Evolutionary conservation across 345 rosid genomes (phyloP), one percentile per base, ranked within the genome.

Genomic region (Laguncularia racemosa): DNA sequence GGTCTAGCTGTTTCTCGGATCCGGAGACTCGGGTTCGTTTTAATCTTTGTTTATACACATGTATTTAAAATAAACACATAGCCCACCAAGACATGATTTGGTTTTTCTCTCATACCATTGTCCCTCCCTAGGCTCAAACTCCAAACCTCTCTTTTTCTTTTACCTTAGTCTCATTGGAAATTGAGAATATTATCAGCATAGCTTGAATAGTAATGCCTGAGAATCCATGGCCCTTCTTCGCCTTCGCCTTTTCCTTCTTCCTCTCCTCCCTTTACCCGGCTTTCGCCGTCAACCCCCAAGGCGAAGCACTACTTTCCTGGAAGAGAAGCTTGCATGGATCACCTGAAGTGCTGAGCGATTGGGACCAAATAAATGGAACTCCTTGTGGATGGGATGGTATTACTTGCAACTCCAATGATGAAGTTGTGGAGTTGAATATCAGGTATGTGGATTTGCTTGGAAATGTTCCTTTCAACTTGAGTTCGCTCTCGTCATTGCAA

Each of bases 1-100:
- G 87, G 85, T 81, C 80, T 73, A 78, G 83, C 83, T 84, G 86
- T 78, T 77, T 79, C 91, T 84, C 77, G 87, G 91, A 84, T 84
- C 91, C 87, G 71, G 82, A 75, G 88, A 80, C 78, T 81, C 84
- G 73, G 85, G 75, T 72, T 60, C 67, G 4, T 56, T 67, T 75
- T 48, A 47, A 67, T 77, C 67, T 63, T 48, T 45, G 23, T 43
- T 20, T 53, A 14, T 47, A 1, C 20, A 14, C 17, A 52, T 53
- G 26, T 43, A 46, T 28, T 45, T 17, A 45, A 66, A 20, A 63
- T 62, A 57, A 46, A 20, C 33, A 56, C 49, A 64, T 55, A 70
- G 58, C 75, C 73, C 76, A 57, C 50, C 80, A 63, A 68, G 71
- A 67, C 81, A 81, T 79, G 85, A 75, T 74, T 71, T 73, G 71